Evolutionary conservation across 495 filamentous ascomycete genomes (phyloP).

Genomic region (Baudoinia panamericana): DNA sequence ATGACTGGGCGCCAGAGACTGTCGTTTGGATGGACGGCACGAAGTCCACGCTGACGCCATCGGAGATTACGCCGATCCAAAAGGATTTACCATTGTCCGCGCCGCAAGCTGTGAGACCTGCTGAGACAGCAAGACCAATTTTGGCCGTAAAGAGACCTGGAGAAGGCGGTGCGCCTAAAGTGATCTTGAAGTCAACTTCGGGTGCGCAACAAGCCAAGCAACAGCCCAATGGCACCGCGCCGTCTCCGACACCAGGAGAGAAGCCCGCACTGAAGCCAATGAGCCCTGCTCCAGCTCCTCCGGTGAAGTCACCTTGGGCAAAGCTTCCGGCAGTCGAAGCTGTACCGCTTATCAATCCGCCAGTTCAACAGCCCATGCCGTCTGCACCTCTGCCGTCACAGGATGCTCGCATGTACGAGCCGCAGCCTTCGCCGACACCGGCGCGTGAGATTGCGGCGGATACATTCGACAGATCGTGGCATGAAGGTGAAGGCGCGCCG

Average conservation of each 20-base stretch:
- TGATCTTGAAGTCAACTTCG: slow-evolving; percentile 31
- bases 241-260: slow-evolving; percentile 50
- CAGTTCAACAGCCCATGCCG: slow-evolving; percentile 24
- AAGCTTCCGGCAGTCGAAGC: slow-evolving; percentile 71
- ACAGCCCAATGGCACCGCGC: slow-evolving; percentile 30
- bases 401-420: slow-evolving; percentile 20
- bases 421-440: slow-evolving; percentile 21
- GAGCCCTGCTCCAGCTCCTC: slow-evolving; percentile 56
- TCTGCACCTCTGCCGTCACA: slow-evolving; percentile 6
- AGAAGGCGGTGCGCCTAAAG: slow-evolving; percentile 26
- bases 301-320: slow-evolving; percentile 86
- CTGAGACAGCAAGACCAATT: slow-evolving; percentile 8
- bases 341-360: slow-evolving; percentile 49
- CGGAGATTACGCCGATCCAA: slow-evolving; percentile 19
- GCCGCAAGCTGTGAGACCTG: slow-evolving; percentile 7
- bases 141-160: slow-evolving; percentile 15
- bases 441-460: slow-evolving; percentile 85
- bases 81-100: slow-evolving; percentile 7
- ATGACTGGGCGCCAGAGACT: slow-evolving; percentile 92
- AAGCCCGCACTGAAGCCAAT: slow-evolving; percentile 70
- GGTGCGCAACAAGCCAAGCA: slow-evolving; percentile 20
- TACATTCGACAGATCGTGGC: slow-evolving; percentile 80
- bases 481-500: slow-evolving; percentile 49
- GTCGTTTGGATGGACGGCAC: slow-evolving; percentile 97
- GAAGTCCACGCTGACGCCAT: slow-evolving; percentile 62